These are phyloP conservation scores for Ascocoryne sarcoides DNA, from an alignment of 2,329 filamentous ascomycete species.

Conservation along the genomic window DNA sequence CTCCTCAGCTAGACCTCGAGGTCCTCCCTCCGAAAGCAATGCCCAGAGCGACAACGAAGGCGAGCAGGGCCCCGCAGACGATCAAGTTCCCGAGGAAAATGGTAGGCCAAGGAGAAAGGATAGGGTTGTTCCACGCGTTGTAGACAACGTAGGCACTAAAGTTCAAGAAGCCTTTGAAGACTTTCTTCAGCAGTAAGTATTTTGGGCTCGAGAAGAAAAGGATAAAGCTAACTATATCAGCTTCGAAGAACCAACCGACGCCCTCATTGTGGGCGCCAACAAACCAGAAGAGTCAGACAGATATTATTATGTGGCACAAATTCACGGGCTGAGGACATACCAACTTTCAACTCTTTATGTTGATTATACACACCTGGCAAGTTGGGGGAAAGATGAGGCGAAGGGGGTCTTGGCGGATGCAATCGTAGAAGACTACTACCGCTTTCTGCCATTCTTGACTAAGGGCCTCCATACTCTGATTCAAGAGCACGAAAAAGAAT, in stretches of 20 bases:
- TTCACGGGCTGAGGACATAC: constrained; percentile 66
- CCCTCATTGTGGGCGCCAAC: constrained; percentile 52
- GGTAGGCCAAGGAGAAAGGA: constrained; percentile 34
- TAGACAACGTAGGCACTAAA: constrained; percentile 66
- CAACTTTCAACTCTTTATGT: constrained; percentile 79
- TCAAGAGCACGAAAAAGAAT: constrained; percentile 85
- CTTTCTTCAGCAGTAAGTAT: constrained; percentile 66
- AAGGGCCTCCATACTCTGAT: constrained; percentile 87
- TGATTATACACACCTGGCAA: constrained; percentile 75
- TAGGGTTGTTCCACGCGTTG: constrained; percentile 57
- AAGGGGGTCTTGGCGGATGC: constrained; percentile 77
- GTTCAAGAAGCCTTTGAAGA: constrained; percentile 70
- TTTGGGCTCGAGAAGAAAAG: neutral
- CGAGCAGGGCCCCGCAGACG: constrained; percentile 50
- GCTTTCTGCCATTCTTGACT: constrained; percentile 86
- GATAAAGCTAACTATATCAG: constrained; percentile 22
- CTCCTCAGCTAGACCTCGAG: constrained; percentile 27
- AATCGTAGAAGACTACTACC: constrained; percentile 86
- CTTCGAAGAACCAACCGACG: constrained; percentile 63
- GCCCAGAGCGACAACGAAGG: constrained; percentile 56
- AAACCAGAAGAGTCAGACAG: too few species aligned
- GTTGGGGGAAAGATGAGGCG: too few species aligned
- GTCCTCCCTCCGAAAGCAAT: constrained; percentile 53
- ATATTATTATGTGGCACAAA: constrained; percentile 79
- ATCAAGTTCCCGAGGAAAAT: constrained; percentile 50